Conservation (phyloP, 768 basidiomycete species). For the Mycena latifolia region DNA sequence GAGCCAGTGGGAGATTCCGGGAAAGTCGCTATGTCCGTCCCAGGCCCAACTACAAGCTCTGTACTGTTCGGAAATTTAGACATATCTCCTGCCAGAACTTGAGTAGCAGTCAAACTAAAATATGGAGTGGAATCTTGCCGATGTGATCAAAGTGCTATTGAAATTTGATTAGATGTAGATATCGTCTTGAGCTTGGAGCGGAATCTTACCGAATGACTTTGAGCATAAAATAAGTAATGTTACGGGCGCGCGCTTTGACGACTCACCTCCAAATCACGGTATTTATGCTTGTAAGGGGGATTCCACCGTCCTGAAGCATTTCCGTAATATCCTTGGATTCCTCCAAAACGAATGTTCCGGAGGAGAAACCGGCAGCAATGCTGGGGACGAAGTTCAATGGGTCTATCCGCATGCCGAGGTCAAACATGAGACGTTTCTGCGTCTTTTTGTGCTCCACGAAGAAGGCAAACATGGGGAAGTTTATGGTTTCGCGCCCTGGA, state of each 20-base stretch:
- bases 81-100: constrained; percentile 30
- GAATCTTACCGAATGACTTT: constrained; percentile 22
- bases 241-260: no score
- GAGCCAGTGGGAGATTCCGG: constrained; percentile 19
- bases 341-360: background rate
- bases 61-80: constrained; percentile 35
- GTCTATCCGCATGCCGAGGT: constrained; percentile 31
- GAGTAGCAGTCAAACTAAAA: background rate
- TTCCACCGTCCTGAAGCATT: constrained; percentile 23
- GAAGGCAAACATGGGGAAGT: constrained; percentile 20
- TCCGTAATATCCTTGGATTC: constrained; percentile 19
- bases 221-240: background rate
- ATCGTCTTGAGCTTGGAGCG: no score
- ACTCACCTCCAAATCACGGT: constrained; percentile 30
- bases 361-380: background rate
- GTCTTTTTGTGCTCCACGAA: constrained; percentile 21
- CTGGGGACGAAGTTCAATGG: constrained; percentile 16
- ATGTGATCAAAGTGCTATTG: constrained; percentile 27
- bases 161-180: no score
- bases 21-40: constrained; percentile 21
- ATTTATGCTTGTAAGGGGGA: constrained; percentile 24
- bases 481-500: constrained; percentile 14
- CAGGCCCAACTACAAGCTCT: constrained; percentile 24
- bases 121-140: no score
- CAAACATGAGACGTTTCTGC: constrained; percentile 28